phyloP scores from a whole-genome alignment of 148 eudicot species.

The Vaccinium macrocarpon region DNA sequence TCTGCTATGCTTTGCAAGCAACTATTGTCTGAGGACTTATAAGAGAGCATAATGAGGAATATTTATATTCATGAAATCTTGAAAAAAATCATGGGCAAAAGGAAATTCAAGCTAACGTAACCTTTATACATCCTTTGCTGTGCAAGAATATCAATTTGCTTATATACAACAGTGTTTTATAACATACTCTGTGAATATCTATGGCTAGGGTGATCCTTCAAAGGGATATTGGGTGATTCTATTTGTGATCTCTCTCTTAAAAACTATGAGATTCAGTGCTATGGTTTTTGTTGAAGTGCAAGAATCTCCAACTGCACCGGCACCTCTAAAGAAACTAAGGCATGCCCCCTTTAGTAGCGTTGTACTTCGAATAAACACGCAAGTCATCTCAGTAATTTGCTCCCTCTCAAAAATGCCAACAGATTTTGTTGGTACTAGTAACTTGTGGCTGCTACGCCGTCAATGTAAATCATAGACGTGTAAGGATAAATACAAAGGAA shows the following conservation, averaged over 20 bases:
- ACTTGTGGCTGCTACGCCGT: not conserved
- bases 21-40: not conserved
- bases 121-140: not conserved
- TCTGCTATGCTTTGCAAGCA: not conserved
- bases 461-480: not conserved
- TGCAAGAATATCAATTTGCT: not conserved
- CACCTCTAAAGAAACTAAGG: not conserved
- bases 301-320: not conserved
- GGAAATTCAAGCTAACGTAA: not conserved
- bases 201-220: not conserved
- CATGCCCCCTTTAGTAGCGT: not conserved
- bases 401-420: not conserved
- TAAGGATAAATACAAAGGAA: not conserved
- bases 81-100: not conserved
- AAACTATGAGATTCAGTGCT: not conserved
- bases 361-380: not conserved
- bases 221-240: not conserved
- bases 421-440: not conserved
- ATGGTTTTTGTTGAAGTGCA: not conserved
- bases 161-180: not conserved
- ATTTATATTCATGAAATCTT: not conserved
- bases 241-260: not conserved
- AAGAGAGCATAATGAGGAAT: not conserved
- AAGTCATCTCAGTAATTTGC: not conserved
- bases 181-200: not conserved